Percentiles rank a stretch among this genome's conserved stretches.
Conservation (phyloP, 768 basidiomycete genomes). For the Boletus sp. region DNA sequence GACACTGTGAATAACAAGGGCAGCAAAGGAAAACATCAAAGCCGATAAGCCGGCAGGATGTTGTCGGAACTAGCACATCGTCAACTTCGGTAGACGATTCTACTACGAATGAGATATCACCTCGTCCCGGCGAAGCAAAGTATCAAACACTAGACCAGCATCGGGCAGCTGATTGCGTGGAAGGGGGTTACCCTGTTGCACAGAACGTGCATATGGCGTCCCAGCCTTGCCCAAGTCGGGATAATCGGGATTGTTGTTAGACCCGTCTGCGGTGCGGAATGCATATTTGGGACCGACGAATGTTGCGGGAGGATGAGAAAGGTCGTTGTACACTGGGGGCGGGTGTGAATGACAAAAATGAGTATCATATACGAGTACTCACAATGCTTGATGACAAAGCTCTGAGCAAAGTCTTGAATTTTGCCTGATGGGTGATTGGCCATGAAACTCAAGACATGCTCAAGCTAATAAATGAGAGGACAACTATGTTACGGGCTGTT, state of each 20-base stretch:
- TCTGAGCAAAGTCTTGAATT: conserved; percentile 39
- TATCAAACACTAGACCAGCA: conserved; percentile 77
- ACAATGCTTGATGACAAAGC: conserved; percentile 53
- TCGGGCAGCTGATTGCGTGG: conserved; percentile 73
- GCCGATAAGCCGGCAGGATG: conserved; percentile 81
- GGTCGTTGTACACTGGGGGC: conserved; percentile 71
- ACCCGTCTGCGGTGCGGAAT: conserved; percentile 76
- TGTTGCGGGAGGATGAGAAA: conserved; percentile 75
- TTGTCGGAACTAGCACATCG: conserved; percentile 53
- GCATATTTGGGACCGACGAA: conserved; percentile 60
- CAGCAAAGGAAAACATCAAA: conserved; percentile 80
- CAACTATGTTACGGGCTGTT: background rate
- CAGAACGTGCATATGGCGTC: conserved; percentile 79
- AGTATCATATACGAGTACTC: conserved; percentile 25
- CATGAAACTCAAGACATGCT: conserved; percentile 64
- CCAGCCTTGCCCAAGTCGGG: conserved; percentile 79
- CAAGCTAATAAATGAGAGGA: conserved; percentile 48
- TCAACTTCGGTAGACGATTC: background rate
- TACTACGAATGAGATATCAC: conserved; percentile 34
- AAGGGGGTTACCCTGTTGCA: conserved; percentile 65
- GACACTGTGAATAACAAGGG: conserved; percentile 81
- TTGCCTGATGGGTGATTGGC: conserved; percentile 53
- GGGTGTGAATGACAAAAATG: background rate
- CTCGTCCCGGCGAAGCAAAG: conserved; percentile 68
- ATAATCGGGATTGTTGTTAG: conserved; percentile 65